Conservation (phyloP, 1,284 basidiomycete species). For the Sanghuangporus baumii region DNA sequence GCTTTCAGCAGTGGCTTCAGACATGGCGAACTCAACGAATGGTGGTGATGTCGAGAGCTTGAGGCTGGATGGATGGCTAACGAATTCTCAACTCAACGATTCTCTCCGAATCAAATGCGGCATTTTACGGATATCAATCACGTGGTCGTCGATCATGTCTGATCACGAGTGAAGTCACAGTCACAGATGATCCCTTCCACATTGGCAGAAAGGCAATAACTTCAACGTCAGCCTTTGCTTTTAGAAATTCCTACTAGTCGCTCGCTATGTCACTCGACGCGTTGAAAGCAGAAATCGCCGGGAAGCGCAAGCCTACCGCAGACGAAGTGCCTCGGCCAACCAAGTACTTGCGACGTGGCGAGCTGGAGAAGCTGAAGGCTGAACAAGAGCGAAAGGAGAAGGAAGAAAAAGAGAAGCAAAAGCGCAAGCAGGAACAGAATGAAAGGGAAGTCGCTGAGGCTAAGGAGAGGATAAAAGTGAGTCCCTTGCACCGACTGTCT, state of each 20-base stretch:
- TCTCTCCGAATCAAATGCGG: neutral
- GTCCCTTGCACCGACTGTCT: slow-evolving; percentile 26
- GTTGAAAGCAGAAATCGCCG: slow-evolving; percentile 82
- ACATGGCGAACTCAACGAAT: slow-evolving; percentile 41
- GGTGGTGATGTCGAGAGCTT: neutral
- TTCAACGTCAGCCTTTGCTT: neutral
- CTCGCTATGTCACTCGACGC: slow-evolving; percentile 58
- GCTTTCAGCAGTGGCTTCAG: slow-evolving; percentile 40
- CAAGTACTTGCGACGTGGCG: slow-evolving; percentile 87
- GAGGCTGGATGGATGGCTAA: too few relatives aligned
- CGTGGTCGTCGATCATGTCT: neutral
- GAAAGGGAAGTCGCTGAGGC: slow-evolving; percentile 21
- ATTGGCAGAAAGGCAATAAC: too few relatives aligned
- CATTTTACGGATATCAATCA: neutral
- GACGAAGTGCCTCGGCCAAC: slow-evolving; percentile 43
- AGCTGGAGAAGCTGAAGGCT: slow-evolving; percentile 68
- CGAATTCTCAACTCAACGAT: neutral
- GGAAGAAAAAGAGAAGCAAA: slow-evolving; percentile 38
- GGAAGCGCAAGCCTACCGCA: slow-evolving; percentile 76
- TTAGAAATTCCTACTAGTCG: neutral
- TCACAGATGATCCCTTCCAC: neutral
- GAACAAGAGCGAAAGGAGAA: slow-evolving; percentile 52
- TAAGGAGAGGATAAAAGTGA: slow-evolving; percentile 37
- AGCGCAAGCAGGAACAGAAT: slow-evolving; percentile 24
- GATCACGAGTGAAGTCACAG: neutral